Evolutionary conservation across 225 moss, liverwort and hornwort species (phyloP).

Genomic region (Neckera pumila): DNA sequence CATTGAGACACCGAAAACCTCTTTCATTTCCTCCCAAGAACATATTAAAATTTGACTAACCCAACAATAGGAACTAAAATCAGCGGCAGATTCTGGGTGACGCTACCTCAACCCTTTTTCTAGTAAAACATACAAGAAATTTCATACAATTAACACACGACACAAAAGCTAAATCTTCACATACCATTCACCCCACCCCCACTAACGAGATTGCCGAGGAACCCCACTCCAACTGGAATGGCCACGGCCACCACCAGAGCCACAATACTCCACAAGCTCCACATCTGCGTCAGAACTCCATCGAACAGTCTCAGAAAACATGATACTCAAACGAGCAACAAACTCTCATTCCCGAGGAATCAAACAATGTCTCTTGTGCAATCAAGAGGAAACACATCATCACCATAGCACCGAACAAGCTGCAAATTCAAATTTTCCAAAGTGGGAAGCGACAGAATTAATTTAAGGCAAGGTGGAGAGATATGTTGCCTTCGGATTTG

Average conservation of each 20-base stretch:
- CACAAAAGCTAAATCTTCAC: not conserved
- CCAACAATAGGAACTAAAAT: not conserved
- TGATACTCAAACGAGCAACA: not conserved
- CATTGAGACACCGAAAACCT: no score
- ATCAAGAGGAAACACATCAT: not conserved
- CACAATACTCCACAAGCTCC: constrained; percentile 25
- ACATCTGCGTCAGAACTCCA: constrained; percentile 32
- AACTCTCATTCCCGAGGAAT: not conserved
- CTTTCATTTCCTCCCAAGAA: not conserved
- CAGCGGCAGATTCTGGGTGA: not conserved
- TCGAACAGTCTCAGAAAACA: not conserved
- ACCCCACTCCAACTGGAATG: constrained; percentile 49
- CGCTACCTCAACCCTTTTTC: not conserved
- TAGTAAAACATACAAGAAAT: not conserved
- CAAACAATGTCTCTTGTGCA: not conserved
- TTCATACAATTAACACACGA: not conserved
- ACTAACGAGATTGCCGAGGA: constrained; percentile 17
- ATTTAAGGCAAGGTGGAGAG: not conserved
- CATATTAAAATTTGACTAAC: no score
- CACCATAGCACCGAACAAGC: not conserved
- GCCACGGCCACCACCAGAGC: constrained; percentile 41
- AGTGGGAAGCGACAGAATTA: not conserved
- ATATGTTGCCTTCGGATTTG: not conserved
- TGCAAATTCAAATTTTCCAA: not conserved
- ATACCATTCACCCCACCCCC: constrained; percentile 51